Evolutionary conservation across 2,329 filamentous ascomycete species (phyloP).

Genomic region (Pseudocercospora vitis): DNA sequence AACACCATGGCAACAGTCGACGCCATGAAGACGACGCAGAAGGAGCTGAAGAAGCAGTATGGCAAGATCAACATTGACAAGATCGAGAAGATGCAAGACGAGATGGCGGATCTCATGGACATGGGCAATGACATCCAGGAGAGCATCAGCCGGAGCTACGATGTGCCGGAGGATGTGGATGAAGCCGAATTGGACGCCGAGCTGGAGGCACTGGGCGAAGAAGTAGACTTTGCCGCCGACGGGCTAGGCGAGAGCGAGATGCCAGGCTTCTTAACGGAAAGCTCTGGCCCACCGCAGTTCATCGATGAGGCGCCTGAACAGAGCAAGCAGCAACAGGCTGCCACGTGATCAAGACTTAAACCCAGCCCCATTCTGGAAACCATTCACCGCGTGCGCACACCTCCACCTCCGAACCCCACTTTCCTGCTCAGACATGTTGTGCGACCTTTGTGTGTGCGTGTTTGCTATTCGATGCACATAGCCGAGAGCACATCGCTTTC

Average conservation of each 20-base stretch:
- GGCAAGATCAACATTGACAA: conserved; percentile 97
- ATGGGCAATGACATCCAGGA: conserved; percentile 98
- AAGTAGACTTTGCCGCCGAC: conserved; percentile 80
- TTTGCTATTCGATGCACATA: conserved; percentile 4
- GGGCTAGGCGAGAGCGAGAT: conserved; percentile 58
- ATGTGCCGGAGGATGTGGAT: conserved; percentile 94
- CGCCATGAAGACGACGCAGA: conserved; percentile 95
- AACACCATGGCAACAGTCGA: conserved; percentile 99
- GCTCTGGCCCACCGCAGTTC: conserved; percentile 73
- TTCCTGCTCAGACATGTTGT: conserved; percentile 6
- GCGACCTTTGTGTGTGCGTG: conserved; percentile 1
- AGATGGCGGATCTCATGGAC: conserved; percentile 98
- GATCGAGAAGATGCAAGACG: conserved; percentile 96
- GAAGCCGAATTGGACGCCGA: conserved; percentile 96
- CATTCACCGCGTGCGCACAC: conserved; percentile 1
- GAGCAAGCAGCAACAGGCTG: conserved; percentile 35
- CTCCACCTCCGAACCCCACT: not conserved
- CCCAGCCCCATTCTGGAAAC: not conserved
- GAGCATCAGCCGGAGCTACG: conserved; percentile 84
- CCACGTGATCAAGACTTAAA: conserved; percentile 27
- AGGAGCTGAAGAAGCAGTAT: conserved; percentile 88
- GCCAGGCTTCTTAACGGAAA: conserved; percentile 83
- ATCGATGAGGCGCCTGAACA: conserved; percentile 78
- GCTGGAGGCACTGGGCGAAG: conserved; percentile 88
- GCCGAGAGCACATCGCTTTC: not conserved